These are phyloP conservation scores for Rhododendron mucronatum DNA, from an alignment of 148 eudicot species.

Conservation along the genomic window DNA sequence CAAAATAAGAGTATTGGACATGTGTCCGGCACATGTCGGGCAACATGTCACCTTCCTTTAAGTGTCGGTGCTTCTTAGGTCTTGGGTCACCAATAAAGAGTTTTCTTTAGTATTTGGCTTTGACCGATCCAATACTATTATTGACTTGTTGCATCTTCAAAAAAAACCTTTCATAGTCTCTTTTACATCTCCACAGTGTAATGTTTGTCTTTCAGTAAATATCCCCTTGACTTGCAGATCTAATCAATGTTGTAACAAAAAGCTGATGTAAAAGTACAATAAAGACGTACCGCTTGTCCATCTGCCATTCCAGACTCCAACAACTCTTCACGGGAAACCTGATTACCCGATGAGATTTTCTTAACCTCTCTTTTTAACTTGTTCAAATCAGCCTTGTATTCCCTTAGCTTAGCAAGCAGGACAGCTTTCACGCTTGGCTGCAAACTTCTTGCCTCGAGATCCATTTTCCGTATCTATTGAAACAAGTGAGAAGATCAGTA, in stretches of 20 bases:
- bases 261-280: neutral
- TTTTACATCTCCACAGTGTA: neutral
- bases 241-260: neutral
- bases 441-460: constrained; percentile 58
- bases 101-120: neutral
- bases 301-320: constrained; percentile 64
- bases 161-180: neutral
- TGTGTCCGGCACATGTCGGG: neutral
- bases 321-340: constrained; percentile 51
- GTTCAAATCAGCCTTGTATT: constrained; percentile 59
- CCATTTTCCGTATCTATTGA: constrained; percentile 58
- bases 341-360: constrained; percentile 16
- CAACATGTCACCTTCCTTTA: neutral
- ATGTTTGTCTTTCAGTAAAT: neutral
- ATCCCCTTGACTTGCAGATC: neutral
- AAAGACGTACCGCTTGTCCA: constrained; percentile 31
- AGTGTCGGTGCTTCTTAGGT: neutral
- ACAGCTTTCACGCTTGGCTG: constrained; percentile 57
- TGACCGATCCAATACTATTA: neutral
- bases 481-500: neutral
- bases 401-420: constrained; percentile 57
- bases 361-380: constrained; percentile 54
- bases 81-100: neutral
- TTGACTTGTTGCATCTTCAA: neutral
- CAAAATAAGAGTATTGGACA: neutral